Base-by-base conservation (phyloP, 108 stramenopile genomes). In the Nannochloropsis oceanica region DNA sequence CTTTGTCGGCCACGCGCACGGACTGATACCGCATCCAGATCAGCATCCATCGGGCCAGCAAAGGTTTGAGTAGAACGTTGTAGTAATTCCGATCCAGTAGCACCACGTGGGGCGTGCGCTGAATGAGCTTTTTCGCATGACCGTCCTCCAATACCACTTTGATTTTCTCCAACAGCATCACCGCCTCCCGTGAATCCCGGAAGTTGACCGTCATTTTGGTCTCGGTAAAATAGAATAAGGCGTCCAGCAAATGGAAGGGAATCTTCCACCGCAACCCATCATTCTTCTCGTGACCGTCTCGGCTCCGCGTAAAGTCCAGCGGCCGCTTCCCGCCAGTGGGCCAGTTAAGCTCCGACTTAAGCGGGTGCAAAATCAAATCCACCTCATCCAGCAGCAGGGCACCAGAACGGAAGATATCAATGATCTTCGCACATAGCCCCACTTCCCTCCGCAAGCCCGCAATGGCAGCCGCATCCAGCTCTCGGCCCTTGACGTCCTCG, bases 271-370 rank as follows among this genome's bases (percentile, higher is more conserved):
- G 94, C 18, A 97, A 88, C 2, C 91, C 91, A 44, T 90, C 42
- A 22, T 87, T 87, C 3, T 88, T 43, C 42, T 88, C 42, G 42
- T 73, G 88, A 25, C 90, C 90, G 12, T 87, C 83, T 13, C 89
- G 42, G 25, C 86, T 81, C 24, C 90, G 82, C 3, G 97, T 96
- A 86, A 96, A 97, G 92, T 99, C 99, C 80, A 99, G 96, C 2
- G 97, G 97, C 34, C 94, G 91, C 88, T 99, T 98, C 26, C 92
- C 84, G 11, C 99, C 99, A 43, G 98, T 94, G 11, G 98, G 99
- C 97, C 98, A 99, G 91, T 99, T 99, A 83, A 99, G 92, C 91
- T 99, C 99, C 85, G 95, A 95, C 90, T 97, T 97, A 79, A 99
- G 92, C 8, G 99, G 99, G 84, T 99, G 98, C 79, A 99, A 89